Base-by-base conservation (phyloP, 2,329 filamentous ascomycete species). In the Fusarium udum region DNA sequence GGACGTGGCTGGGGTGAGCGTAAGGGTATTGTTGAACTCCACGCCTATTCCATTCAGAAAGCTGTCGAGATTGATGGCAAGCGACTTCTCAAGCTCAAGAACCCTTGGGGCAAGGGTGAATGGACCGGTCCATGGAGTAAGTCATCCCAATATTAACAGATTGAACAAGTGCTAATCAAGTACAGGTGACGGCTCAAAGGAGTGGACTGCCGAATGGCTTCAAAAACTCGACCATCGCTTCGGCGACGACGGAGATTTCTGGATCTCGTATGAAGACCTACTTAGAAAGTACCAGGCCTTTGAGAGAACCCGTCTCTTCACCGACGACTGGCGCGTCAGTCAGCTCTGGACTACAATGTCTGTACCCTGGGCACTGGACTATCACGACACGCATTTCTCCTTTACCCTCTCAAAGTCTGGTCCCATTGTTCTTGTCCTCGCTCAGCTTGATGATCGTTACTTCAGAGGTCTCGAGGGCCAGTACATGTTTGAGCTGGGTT, bases 171-270 rank as follows among this genome's bases (percentile, higher is more conserved):
- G 20, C 76, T 81, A 22, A 82, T 28, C 10, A 40, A 45, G 2
- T 34, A 3, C 22, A 84, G 86, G 85, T 7, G 94, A 96, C 78
- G 94, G 94, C 0, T 94, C 92, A 12, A 92, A 93, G 76, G 91
- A 95, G 80, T 97, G 94, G 94, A 95, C 92, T 2, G 86, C 92
- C 0, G 91, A 95, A 74, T 94, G 92, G 89, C 90, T 95, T 82
- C 83, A 90, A 67, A 90, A 92, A 75, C 86, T 96, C 2, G 86
- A 88, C 51, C 92, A 95, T 79, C 90, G 88, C 46, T 95, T 95
- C 74, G 92, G 93, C 43, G 92, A 94, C 73, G 93, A 95, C 75
- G 93, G 92, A 31, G 89, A 87, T 51, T 90, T 89, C 69, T 89
- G 88, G 88, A 90, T 89, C 75, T 84, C 86, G 6, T 90, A 90